phyloP scores from a whole-genome alignment of 257 asterid genomes.

The Ilex aquifolium region DNA sequence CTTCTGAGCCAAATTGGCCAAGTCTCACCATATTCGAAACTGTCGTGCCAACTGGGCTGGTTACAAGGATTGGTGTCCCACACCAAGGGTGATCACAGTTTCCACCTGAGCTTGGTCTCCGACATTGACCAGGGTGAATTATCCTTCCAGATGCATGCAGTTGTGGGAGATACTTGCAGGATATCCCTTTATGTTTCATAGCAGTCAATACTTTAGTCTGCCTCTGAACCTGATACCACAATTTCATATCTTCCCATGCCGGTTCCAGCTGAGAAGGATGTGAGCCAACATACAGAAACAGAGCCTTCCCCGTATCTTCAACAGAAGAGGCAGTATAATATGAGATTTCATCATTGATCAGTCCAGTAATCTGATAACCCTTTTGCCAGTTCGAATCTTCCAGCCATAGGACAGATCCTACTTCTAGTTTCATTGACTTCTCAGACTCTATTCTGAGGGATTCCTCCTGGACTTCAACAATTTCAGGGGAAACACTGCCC shows the following conservation, averaged over 20 bases:
- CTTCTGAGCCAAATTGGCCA: conserved; percentile 57
- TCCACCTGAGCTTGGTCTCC: conserved; percentile 48
- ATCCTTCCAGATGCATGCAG: conserved; percentile 74
- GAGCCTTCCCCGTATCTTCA: conserved; percentile 46
- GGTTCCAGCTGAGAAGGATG: conserved; percentile 94
- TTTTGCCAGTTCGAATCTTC: conserved; percentile 69
- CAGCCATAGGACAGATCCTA: conserved; percentile 60
- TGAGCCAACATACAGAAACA: conserved; percentile 77
- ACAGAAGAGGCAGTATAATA: conserved; percentile 60
- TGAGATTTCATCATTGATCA: conserved; percentile 61
- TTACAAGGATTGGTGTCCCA: conserved; percentile 75
- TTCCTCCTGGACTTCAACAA: conserved; percentile 86
- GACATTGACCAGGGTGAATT: conserved; percentile 74
- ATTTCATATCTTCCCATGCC: conserved; percentile 91
- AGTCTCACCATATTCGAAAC: conserved; percentile 69
- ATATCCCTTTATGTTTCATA: conserved; percentile 84
- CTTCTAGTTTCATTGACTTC: conserved; percentile 59
- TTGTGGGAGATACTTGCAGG: conserved; percentile 75
- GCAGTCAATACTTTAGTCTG: conserved; percentile 79
- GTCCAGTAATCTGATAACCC: conserved; percentile 58
- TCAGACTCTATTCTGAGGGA: conserved; percentile 42
- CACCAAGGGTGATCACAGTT: conserved; percentile 82
- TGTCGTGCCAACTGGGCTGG: conserved; percentile 75
- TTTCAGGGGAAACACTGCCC: conserved; percentile 74
- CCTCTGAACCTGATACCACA: conserved; percentile 98